Percentiles rank a stretch among this genome's conserved stretches.
phyloP scores from a whole-genome alignment of 148 eudicot species.

The Dianthus caryophyllus region DNA sequence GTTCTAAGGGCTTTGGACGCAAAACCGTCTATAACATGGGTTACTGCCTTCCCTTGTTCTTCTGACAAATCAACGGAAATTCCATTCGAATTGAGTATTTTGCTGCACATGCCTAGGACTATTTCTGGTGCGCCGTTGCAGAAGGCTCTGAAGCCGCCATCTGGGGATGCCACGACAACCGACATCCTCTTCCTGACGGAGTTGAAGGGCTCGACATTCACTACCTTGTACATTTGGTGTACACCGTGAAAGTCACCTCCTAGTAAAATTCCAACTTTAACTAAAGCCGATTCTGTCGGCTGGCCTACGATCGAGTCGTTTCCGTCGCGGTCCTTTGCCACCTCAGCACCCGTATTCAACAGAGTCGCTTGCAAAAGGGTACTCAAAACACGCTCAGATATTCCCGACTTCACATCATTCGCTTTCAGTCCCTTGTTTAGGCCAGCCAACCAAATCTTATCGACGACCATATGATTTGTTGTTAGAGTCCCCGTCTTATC shows the following conservation, averaged over 20 bases:
- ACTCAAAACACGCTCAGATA: constrained; percentile 31
- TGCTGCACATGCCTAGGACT: constrained; percentile 62
- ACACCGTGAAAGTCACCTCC: constrained; percentile 56
- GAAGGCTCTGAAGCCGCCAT: constrained; percentile 66
- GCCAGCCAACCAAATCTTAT: constrained; percentile 63
- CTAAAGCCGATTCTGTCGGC: constrained; percentile 82
- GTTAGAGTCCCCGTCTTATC: constrained; percentile 94
- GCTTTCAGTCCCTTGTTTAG: constrained; percentile 38
- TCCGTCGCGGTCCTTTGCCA: constrained; percentile 58
- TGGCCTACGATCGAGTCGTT: constrained; percentile 61
- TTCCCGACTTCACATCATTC: constrained; percentile 29
- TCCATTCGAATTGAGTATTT: constrained; percentile 45
- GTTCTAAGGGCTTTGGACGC: constrained; percentile 80
- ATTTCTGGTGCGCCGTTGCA: constrained; percentile 98
- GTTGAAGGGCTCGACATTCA: constrained; percentile 77
- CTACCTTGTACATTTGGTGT: constrained; percentile 35
- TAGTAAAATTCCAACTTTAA: constrained; percentile 66
- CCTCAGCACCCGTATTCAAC: constrained; percentile 74
- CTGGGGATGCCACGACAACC: constrained; percentile 62
- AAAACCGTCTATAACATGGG: constrained; percentile 53
- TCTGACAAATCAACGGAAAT: constrained; percentile 43
- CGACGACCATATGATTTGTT: constrained; percentile 83
- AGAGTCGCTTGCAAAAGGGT: constrained; percentile 60
- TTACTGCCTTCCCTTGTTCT: constrained; percentile 36
- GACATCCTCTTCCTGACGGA: constrained; percentile 89